Conservation (phyloP, 2,329 filamentous ascomycete genomes). For the Verticillium dahliae region DNA sequence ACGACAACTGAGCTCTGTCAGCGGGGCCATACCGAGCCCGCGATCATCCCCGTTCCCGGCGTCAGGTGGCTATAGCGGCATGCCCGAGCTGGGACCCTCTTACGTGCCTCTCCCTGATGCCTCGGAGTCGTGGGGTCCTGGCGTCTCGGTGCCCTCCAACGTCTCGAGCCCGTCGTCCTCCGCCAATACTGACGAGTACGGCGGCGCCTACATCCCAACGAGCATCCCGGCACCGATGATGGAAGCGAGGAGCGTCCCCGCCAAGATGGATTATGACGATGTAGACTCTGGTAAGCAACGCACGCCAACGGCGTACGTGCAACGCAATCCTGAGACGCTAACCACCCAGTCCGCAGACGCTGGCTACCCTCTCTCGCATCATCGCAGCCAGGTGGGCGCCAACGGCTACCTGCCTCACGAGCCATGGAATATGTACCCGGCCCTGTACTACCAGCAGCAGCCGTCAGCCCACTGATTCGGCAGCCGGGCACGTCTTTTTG, state of each 20-base stretch:
- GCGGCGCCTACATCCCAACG: conserved; percentile 38
- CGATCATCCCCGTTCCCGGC: conserved; percentile 36
- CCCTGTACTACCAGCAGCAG: conserved; percentile 18
- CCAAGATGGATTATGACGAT: conserved; percentile 34
- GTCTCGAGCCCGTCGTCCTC: conserved; percentile 48
- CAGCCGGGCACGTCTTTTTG: conserved; percentile 16
- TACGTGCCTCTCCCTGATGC: conserved; percentile 34
- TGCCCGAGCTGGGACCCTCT: conserved; percentile 33
- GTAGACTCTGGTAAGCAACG: conserved; percentile 11
- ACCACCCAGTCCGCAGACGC: conserved; percentile 20
- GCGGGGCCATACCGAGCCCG: conserved; percentile 33
- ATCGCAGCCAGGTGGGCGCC: conserved; percentile 11
- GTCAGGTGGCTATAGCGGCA: conserved; percentile 32
- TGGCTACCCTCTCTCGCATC: conserved; percentile 24
- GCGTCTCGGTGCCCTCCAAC: conserved; percentile 37
- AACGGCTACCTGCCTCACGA: conserved; percentile 13
- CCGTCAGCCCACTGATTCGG: conserved; percentile 24
- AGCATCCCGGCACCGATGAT: conserved; percentile 40
- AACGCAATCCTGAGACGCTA: conserved; percentile 19
- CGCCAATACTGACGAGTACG: conserved; percentile 39
- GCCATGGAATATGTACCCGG: conserved; percentile 13
- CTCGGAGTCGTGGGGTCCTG: conserved; percentile 38
- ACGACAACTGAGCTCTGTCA: conserved; percentile 32
- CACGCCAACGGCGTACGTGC: conserved; percentile 6
- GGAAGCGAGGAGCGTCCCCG: conserved; percentile 22